Percentiles rank a stretch among this genome's conserved stretches.
Evolutionary conservation across 1,139 yeast species (phyloP).

Genomic region (Geotrichum klebahnii): DNA sequence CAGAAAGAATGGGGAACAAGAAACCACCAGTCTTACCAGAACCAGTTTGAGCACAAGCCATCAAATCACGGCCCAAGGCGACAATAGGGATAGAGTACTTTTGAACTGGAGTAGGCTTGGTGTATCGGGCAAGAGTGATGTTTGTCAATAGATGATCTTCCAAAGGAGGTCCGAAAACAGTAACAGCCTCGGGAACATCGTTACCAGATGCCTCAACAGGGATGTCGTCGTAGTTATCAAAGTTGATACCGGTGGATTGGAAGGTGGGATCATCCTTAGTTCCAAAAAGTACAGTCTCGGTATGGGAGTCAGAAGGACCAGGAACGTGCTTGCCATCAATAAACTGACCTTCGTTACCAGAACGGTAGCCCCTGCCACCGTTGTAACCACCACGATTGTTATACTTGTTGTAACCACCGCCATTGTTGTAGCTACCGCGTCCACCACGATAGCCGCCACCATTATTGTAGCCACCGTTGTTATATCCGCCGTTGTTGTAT

Average conservation of each 20-base stretch:
- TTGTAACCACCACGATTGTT: slow-evolving; percentile 33
- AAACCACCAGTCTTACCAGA: slow-evolving; percentile 99
- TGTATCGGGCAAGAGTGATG: slow-evolving; percentile 81
- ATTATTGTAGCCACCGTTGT: slow-evolving; percentile 13
- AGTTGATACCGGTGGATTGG: slow-evolving; percentile 96
- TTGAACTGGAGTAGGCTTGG: slow-evolving; percentile 97
- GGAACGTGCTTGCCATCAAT: slow-evolving; percentile 87
- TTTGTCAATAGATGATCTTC: slow-evolving; percentile 83
- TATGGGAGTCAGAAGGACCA: slow-evolving; percentile 62
- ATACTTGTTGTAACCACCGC: slow-evolving; percentile 35
- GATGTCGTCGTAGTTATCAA: slow-evolving; percentile 95
- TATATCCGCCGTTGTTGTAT: neutral
- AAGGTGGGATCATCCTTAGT: slow-evolving; percentile 72
- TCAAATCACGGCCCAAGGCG: slow-evolving; percentile 90
- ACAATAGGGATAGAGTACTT: slow-evolving; percentile 97
- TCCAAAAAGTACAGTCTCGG: slow-evolving; percentile 84
- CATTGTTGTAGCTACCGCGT: slow-evolving; percentile 40
- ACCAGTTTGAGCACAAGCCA: slow-evolving; percentile 99
- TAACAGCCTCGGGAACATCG: slow-evolving; percentile 89
- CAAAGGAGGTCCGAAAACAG: slow-evolving; percentile 86
- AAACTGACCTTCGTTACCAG: slow-evolving; percentile 59
- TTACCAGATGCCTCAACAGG: slow-evolving; percentile 98
- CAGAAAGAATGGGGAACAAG: slow-evolving; percentile 93
- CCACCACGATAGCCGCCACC: slow-evolving; percentile 31
- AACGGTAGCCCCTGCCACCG: slow-evolving; percentile 41